A percentile compares a stretch with the other conserved stretches of the same genome.
Conservation (phyloP, 352 stramenopile species). For the Globisporangium splendens region DNA sequence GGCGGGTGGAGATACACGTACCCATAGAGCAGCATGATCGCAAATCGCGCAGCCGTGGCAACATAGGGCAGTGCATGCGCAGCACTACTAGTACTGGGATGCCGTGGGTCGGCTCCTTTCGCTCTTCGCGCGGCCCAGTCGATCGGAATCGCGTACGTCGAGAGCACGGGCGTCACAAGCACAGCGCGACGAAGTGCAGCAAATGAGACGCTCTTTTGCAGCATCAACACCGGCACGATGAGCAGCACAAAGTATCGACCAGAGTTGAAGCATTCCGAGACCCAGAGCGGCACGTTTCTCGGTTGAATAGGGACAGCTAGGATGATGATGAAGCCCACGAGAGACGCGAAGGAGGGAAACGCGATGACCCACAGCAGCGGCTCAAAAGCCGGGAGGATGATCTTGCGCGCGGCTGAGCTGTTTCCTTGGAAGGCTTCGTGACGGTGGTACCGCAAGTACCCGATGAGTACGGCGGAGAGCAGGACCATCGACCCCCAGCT, state of each 20-base stretch:
- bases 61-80: no score
- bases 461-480: slow-evolving; percentile 30
- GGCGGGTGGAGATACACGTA: no score
- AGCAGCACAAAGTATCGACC: slow-evolving; percentile 10
- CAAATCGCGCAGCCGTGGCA: no score
- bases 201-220: slow-evolving; percentile 9
- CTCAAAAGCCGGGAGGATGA: slow-evolving; percentile 52
- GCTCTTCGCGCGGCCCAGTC: slow-evolving; percentile 3
- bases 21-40: no score
- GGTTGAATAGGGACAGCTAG: neutral
- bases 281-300: neutral
- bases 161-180: slow-evolving; percentile 14
- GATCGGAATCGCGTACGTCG: slow-evolving; percentile 33
- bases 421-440: slow-evolving; percentile 34
- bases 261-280: slow-evolving; percentile 28
- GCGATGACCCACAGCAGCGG: slow-evolving; percentile 46
- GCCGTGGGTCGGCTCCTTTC: no score
- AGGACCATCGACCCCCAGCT: slow-evolving; percentile 49
- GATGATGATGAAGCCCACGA: neutral
- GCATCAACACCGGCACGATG: slow-evolving; percentile 9
- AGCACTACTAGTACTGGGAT: no score
- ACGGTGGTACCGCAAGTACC: slow-evolving; percentile 40
- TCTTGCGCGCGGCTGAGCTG: slow-evolving; percentile 36
- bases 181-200: slow-evolving; percentile 19
- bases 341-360: slow-evolving; percentile 9